These are phyloP conservation scores for Phallus indusiatus DNA, from an alignment of 768 basidiomycete species.

Conservation along the genomic window DNA sequence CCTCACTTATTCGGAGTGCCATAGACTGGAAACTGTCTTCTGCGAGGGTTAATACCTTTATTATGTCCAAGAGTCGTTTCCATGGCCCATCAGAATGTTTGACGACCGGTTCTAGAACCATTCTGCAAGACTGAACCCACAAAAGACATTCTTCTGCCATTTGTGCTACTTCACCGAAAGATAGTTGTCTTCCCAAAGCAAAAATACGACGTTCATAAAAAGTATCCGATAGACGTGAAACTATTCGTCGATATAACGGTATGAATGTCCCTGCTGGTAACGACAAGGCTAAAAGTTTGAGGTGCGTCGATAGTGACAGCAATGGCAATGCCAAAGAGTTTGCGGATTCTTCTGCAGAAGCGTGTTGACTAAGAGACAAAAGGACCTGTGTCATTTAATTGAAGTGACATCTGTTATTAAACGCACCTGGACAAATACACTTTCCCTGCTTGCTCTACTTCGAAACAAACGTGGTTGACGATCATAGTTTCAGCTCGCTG, in stretches of 20 bases:
- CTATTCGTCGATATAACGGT: slow-evolving; percentile 64
- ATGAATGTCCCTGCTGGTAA: slow-evolving; percentile 52
- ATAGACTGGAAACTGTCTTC: slow-evolving; percentile 42
- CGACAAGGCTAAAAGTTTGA: slow-evolving; percentile 54
- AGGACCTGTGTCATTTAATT: slow-evolving; percentile 12
- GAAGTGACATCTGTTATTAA: slow-evolving; percentile 25
- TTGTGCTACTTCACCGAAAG: slow-evolving; percentile 46
- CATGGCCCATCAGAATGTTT: slow-evolving; percentile 64
- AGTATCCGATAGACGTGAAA: slow-evolving; percentile 60
- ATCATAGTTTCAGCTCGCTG: slow-evolving; percentile 82
- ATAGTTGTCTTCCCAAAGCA: slow-evolving; percentile 59
- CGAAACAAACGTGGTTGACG: slow-evolving; percentile 69
- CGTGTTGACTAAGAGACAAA: slow-evolving; percentile 19
- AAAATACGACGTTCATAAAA: slow-evolving; percentile 77
- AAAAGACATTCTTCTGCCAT: slow-evolving; percentile 67
- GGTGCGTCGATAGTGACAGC: slow-evolving; percentile 70
- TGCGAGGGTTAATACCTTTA: slow-evolving; percentile 54
- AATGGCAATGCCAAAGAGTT: slow-evolving; percentile 66
- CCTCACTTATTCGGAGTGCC: slow-evolving; percentile 18
- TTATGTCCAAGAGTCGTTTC: slow-evolving; percentile 62
- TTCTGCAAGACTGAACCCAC: slow-evolving; percentile 73
- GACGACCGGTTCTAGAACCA: slow-evolving; percentile 41
- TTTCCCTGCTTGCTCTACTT: slow-evolving; percentile 70
- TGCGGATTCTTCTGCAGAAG: slow-evolving; percentile 37
- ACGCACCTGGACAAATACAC: slow-evolving; percentile 53